Base-by-base conservation (phyloP, 192 early-diverging fungal genomes). In the Coemansia pectinata region DNA sequence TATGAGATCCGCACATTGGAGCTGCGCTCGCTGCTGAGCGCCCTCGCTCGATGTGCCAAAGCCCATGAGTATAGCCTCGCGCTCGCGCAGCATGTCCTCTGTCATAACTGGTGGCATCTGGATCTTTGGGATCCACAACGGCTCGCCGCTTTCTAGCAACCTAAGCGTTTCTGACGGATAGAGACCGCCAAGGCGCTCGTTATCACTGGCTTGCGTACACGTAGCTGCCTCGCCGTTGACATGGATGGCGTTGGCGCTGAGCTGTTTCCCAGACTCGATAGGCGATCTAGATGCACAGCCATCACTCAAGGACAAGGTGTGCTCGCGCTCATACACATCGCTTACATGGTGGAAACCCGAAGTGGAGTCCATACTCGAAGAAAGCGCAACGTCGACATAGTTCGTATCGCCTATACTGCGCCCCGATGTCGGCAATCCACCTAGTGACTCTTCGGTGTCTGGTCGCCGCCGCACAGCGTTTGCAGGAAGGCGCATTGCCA, bases 41-140 rank as follows among this genome's bases (percentile, higher is more conserved):
- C 90, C 94, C 61, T 89, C 87, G 17, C 73, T 68, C 0, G 92
- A 90, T 1, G 90, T 88, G 3, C 94, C 95, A 36, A 95, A 84
- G 15, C 85, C 87, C 72, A 92, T 91, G 73, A 95, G 87, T 31
- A 92, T 77, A 19, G 87, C 79, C 67, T 93, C 92, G 66, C 93
- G 94, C 59, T 93, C 90, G 5, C 86, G 80, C 27, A 95, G 71
- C 93, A 94, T 92, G 79, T 97, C 96, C 66, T 94, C 92, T 1
- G 96, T 95, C 87, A 96, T 86, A 17, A 90, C 87, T 2, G 92
- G 91, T 0, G 88, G 81, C 83, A 87, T 81, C 71, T 93, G 91
- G 29, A 86, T 87, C 44, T 83, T 81, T 19, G 92, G 90, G 31
- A 91, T 86, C 88, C 90, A 88, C 76, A 92, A 63, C 5, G 87